Evolutionary conservation across 1,284 basidiomycete species (phyloP).

Genomic region (Volvariella surrecta): DNA sequence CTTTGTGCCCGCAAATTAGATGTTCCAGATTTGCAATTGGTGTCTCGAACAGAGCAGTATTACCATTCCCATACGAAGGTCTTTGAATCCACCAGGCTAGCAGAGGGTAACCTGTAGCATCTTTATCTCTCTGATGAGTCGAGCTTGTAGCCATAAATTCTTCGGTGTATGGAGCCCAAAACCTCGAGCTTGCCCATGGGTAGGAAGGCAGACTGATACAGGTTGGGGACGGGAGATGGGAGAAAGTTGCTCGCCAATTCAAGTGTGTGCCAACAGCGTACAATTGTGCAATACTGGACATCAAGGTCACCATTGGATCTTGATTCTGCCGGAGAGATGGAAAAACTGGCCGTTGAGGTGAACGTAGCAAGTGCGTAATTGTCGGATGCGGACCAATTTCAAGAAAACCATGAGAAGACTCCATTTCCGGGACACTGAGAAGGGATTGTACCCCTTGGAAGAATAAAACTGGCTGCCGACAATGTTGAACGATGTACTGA

Average conservation of each 20-base stretch:
- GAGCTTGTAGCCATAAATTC: conserved; percentile 3
- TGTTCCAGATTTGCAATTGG: conserved; percentile 33
- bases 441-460: conserved; percentile 36
- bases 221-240: conserved; percentile 29
- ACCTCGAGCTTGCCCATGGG: conserved; percentile 46
- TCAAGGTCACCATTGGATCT: conserved; percentile 35
- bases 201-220: conserved; percentile 51
- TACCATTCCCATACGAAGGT: conserved; percentile 30
- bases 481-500: conserved; percentile 53
- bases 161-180: conserved; percentile 47
- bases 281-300: conserved; percentile 35
- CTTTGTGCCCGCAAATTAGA: conserved; percentile 51
- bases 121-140: conserved; percentile 2
- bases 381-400: conserved; percentile 59
- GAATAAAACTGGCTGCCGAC: conserved; percentile 52
- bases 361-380: conserved; percentile 46
- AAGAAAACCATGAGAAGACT: conserved; percentile 40
- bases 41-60: conserved; percentile 43
- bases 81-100: conserved; percentile 35
- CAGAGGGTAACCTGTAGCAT: conserved; percentile 26
- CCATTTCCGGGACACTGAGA: conserved; percentile 18
- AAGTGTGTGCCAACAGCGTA: conserved; percentile 34
- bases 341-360: conserved; percentile 19
- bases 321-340: conserved; percentile 33
- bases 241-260: conserved; percentile 48